Evolutionary conservation across 164 flowering plant genomes (phyloP).

Genomic region (Euptelea pleiosperma): DNA sequence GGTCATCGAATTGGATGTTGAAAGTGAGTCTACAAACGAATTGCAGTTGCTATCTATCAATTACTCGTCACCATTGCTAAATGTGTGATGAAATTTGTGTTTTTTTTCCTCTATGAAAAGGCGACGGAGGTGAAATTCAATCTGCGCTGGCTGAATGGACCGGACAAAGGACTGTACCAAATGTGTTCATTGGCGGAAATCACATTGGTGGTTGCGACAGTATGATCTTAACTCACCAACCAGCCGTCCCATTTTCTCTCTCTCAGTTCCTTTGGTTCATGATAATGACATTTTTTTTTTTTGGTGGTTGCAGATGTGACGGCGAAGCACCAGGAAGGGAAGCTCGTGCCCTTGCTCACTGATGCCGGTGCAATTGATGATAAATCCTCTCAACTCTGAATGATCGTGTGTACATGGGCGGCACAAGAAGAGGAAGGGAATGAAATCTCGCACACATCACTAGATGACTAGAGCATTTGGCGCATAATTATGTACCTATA

Average conservation of each 20-base stretch:
- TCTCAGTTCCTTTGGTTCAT: neutral
- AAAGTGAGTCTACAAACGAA: too few species aligned
- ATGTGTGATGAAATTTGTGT: neutral
- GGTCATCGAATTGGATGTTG: conserved; percentile 54
- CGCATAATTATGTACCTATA: too few species aligned
- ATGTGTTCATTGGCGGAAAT: conserved; percentile 69
- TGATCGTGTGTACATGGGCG: too few species aligned
- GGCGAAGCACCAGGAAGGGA: conserved; percentile 38
- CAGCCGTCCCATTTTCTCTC: neutral
- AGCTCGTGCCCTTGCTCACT: conserved; percentile 47
- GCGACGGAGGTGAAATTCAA: conserved; percentile 63
- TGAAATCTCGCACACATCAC: too few species aligned
- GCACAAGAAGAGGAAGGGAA: too few species aligned
- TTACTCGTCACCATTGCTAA: too few species aligned
- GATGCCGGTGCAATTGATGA: conserved; percentile 49
- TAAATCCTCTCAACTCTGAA: conserved; percentile 19
- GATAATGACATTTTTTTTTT: too few species aligned
- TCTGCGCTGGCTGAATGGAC: conserved; percentile 60
- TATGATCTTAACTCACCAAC: conserved; percentile 19
- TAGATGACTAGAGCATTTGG: too few species aligned
- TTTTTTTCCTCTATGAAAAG: conserved; percentile 26
- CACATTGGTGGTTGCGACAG: conserved; percentile 85
- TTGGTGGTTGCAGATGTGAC: conserved; percentile 37
- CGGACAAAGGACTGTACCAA: conserved; percentile 69
- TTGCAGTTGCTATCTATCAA: too few species aligned